Evolutionary conservation across 768 basidiomycete genomes (phyloP).

Genomic region (Wakefieldia striispora): DNA sequence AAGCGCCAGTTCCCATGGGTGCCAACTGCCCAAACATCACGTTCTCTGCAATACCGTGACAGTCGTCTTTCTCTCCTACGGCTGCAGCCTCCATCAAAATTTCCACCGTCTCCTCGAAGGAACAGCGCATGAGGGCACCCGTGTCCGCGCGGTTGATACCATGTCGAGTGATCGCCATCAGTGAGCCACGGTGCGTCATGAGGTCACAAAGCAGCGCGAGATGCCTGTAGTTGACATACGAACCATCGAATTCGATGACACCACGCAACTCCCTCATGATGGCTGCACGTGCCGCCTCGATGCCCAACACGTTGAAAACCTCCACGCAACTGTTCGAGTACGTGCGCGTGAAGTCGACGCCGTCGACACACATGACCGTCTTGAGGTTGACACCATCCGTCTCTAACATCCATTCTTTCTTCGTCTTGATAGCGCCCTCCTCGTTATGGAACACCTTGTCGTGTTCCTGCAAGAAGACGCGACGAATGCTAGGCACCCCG

Average conservation of each 20-base stretch:
- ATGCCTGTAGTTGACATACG: slow-evolving; percentile 98
- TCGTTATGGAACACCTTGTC: slow-evolving; percentile 66
- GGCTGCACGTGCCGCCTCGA: slow-evolving; percentile 93
- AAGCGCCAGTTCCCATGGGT: slow-evolving; percentile 98
- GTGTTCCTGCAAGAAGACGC: slow-evolving; percentile 91
- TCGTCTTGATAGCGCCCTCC: slow-evolving; percentile 64
- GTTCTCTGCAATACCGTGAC: slow-evolving; percentile 98
- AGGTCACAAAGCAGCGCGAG: slow-evolving; percentile 94
- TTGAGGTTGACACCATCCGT: slow-evolving; percentile 96
- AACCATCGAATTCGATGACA: slow-evolving; percentile 99
- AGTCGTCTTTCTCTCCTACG: slow-evolving; percentile 97
- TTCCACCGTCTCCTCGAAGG: slow-evolving; percentile 99
- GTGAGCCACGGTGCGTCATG: slow-evolving; percentile 92
- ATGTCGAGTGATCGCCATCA: slow-evolving; percentile 99
- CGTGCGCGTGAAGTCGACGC: slow-evolving; percentile 90
- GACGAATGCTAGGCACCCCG: slow-evolving; percentile 86
- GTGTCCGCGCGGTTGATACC: slow-evolving; percentile 99
- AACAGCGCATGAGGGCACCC: slow-evolving; percentile 97
- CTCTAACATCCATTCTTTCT: slow-evolving; percentile 92
- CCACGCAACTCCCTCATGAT: slow-evolving; percentile 91
- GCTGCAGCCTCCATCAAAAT: slow-evolving; percentile 99
- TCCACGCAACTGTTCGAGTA: slow-evolving; percentile 98
- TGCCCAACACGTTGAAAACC: slow-evolving; percentile 90
- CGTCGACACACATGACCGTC: slow-evolving; percentile 92
- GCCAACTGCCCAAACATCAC: slow-evolving; percentile 99